Conservation (phyloP, 2,329 filamentous ascomycete genomes). For the Pseudocercospora musae region DNA sequence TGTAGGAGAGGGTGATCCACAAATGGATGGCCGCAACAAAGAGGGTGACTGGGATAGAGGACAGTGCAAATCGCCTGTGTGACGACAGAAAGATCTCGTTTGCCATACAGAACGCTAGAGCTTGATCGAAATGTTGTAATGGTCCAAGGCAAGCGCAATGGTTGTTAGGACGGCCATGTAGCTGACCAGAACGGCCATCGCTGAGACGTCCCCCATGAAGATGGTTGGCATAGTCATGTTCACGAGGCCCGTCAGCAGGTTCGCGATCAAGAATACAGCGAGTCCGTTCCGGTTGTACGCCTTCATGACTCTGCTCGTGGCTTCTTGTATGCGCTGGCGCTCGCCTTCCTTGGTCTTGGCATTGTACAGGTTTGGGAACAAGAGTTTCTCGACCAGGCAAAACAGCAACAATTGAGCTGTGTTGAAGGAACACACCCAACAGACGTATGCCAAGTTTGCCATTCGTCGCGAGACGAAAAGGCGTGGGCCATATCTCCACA, state of each 20-base stretch:
- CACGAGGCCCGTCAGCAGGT: slow-evolving; percentile 81
- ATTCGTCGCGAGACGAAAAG: slow-evolving; percentile 80
- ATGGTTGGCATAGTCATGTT: slow-evolving; percentile 85
- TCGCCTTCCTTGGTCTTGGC: slow-evolving; percentile 56
- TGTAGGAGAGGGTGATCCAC: neutral
- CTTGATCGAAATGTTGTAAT: slow-evolving; percentile 67
- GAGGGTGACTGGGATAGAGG: neutral
- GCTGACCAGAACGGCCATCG: slow-evolving; percentile 70
- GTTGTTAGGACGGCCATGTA: slow-evolving; percentile 68
- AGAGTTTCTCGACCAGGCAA: slow-evolving; percentile 69
- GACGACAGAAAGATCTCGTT: neutral
- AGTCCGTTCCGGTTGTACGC: slow-evolving; percentile 89
- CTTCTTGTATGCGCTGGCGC: slow-evolving; percentile 59
- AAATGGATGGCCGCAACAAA: neutral
- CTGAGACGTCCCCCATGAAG: slow-evolving; percentile 59
- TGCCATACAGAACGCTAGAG: slow-evolving; percentile 44
- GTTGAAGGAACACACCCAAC: slow-evolving; percentile 94
- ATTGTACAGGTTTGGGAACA: slow-evolving; percentile 71
- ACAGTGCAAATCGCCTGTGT: neutral
- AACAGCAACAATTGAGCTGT: slow-evolving; percentile 76
- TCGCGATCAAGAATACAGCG: slow-evolving; percentile 79
- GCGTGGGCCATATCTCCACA: slow-evolving; percentile 66
- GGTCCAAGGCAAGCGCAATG: slow-evolving; percentile 65
- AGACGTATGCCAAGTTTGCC: slow-evolving; percentile 87
- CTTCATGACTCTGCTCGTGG: slow-evolving; percentile 76